Conservation (phyloP, 148 eudicot genomes). For the Vaccinium macrocarpon region DNA sequence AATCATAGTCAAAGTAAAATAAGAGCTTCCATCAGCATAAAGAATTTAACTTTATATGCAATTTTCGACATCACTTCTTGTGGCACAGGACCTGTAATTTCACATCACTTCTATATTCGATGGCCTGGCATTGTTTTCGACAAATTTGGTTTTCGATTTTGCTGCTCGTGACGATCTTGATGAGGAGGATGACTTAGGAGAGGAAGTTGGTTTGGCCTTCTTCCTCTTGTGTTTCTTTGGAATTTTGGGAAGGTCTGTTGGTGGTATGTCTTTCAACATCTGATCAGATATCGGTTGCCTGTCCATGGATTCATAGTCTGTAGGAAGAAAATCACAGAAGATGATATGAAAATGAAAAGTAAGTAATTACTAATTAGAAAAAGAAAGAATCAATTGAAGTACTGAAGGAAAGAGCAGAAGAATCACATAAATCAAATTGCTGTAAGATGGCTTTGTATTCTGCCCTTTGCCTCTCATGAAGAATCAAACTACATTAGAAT, state of each 20-base stretch:
- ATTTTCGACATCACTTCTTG: too few relatives aligned
- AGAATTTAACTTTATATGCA: too few relatives aligned
- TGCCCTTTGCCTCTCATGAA: too few relatives aligned
- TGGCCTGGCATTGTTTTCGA: slow-evolving; percentile 15
- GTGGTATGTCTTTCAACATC: slow-evolving; percentile 34
- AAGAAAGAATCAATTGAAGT: background rate
- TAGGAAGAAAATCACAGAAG: background rate
- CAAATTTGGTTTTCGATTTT: slow-evolving; percentile 38
- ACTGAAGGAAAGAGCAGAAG: too few relatives aligned
- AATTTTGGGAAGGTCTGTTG: slow-evolving; percentile 33
- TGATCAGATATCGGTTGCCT: slow-evolving; percentile 35
- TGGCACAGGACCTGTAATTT: background rate
- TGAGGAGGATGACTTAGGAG: slow-evolving; percentile 44
- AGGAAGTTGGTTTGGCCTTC: slow-evolving; percentile 47
- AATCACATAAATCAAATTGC: too few relatives aligned
- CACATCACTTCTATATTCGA: slow-evolving; percentile 21
- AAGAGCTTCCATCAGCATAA: too few relatives aligned
- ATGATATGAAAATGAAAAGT: background rate
- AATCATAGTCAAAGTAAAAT: too few relatives aligned
- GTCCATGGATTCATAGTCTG: slow-evolving; percentile 49
- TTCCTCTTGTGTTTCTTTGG: slow-evolving; percentile 60
- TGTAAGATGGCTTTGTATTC: too few relatives aligned
- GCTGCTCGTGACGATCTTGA: slow-evolving; percentile 49
- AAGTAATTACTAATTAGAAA: too few relatives aligned
- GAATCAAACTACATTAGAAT: background rate